Percentiles rank a stretch among this genome's conserved stretches.
phyloP scores from a whole-genome alignment of 176 grass and related monocot species.

The Rhipidocladum racemiflorum region DNA sequence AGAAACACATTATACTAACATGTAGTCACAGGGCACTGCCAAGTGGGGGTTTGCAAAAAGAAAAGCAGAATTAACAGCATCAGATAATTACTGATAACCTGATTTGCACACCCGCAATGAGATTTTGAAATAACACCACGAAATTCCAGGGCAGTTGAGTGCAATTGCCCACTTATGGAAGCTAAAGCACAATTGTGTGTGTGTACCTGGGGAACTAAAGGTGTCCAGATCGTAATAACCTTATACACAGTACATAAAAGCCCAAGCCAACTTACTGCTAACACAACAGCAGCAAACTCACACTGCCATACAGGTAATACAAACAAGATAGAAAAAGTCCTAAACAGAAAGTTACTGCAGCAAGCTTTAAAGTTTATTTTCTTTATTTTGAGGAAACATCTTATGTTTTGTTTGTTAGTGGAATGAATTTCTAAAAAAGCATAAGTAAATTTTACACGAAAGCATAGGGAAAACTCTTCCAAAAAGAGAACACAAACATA shows the following conservation, averaged over 20 bases:
- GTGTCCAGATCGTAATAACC: neutral
- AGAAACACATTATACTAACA: neutral
- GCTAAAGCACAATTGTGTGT: neutral
- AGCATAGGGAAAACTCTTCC: neutral
- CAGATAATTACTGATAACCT: too few relatives aligned
- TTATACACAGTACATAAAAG: neutral
- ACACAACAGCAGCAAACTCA: neutral
- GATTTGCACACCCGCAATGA: too few relatives aligned
- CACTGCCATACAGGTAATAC: neutral
- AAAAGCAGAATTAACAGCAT: neutral
- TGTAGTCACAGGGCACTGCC: too few relatives aligned
- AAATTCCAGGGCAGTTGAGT: neutral
- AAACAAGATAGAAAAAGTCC: neutral
- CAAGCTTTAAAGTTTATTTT: neutral
- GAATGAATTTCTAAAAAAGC: neutral
- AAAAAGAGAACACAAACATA: slow-evolving; percentile 33
- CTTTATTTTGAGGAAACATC: neutral
- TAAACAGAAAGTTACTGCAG: neutral
- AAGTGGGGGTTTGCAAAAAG: too few relatives aligned
- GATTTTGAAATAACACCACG: neutral
- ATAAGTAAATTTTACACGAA: neutral
- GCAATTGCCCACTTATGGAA: neutral
- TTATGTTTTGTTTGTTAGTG: neutral
- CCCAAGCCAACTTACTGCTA: neutral
- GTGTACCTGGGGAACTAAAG: too few relatives aligned